phyloP scores from a whole-genome alignment of 225 moss, liverwort and hornwort species.

The Pseudisothecium myosuroides region DNA sequence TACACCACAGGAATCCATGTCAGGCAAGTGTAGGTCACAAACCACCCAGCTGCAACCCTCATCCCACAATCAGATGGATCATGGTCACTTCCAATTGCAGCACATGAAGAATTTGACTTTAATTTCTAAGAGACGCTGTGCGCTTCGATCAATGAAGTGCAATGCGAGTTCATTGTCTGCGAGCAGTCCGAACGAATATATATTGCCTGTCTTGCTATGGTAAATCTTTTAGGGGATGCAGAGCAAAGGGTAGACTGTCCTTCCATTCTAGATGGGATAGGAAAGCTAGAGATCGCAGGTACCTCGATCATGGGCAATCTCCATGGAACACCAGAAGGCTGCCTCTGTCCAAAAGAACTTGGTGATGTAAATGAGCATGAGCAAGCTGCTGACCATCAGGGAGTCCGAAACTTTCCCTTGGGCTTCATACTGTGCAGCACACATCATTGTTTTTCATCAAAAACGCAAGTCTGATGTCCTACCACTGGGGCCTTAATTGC shows the following conservation, averaged over 20 bases:
- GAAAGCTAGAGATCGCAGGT: neutral
- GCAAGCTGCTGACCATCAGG: slow-evolving; percentile 47
- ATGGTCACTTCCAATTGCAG: neutral
- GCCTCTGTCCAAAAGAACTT: slow-evolving; percentile 71
- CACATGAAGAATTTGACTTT: neutral
- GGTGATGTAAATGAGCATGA: slow-evolving; percentile 64
- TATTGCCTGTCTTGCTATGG: neutral
- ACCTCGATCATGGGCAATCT: slow-evolving; percentile 67
- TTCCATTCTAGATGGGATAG: neutral
- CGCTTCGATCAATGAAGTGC: neutral
- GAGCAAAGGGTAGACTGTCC: neutral
- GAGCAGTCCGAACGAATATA: neutral
- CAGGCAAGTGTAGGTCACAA: slow-evolving; percentile 41
- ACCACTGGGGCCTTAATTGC: neutral
- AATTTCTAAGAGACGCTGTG: neutral
- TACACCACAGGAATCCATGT: slow-evolving; percentile 64
- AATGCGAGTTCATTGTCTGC: neutral
- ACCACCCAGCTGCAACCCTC: slow-evolving; percentile 58
- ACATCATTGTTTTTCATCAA: neutral
- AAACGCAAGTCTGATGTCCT: neutral
- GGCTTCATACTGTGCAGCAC: slow-evolving; percentile 38
- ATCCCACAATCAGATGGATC: neutral
- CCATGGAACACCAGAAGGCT: slow-evolving; percentile 57
- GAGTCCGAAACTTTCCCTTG: slow-evolving; percentile 53
- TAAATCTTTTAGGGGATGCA: neutral